A percentile compares a stretch with the other conserved stretches of the same genome.
These are phyloP conservation scores for Avena atlantica DNA, from an alignment of 176 grass and related monocot species.

Conservation along the genomic window DNA sequence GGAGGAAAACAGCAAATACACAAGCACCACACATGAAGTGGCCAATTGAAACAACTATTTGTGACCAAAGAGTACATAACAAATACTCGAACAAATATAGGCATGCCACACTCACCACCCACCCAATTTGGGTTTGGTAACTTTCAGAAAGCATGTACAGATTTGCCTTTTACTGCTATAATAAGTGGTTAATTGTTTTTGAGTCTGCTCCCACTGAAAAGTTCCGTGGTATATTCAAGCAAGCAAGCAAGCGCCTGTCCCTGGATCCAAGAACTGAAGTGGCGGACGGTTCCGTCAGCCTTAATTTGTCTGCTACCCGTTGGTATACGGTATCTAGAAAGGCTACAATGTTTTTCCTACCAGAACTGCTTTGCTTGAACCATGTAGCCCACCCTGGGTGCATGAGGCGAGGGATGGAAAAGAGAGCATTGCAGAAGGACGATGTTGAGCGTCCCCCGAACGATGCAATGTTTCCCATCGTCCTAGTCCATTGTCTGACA, in stretches of 20 bases:
- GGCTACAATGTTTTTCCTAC: neutral
- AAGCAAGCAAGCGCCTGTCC: neutral
- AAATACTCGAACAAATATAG: neutral
- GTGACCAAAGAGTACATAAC: neutral
- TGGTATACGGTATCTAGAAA: neutral
- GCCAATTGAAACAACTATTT: neutral
- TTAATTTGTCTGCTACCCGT: neutral
- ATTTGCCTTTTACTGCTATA: neutral
- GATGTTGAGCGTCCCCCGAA: too few relatives aligned
- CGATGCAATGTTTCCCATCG: too few relatives aligned
- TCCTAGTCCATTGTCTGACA: too few relatives aligned
- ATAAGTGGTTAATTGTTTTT: neutral
- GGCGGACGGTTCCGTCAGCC: neutral
- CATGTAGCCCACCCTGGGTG: neutral
- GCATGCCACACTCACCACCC: neutral
- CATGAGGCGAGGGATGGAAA: too few relatives aligned
- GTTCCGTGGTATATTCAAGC: constrained; percentile 19
- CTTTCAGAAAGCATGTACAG: neutral
- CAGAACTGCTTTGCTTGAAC: neutral
- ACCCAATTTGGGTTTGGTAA: neutral
- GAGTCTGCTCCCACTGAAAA: neutral
- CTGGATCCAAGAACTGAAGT: neutral
- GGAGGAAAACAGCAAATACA: neutral
- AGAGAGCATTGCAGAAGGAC: too few relatives aligned
- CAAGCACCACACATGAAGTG: neutral